Evolutionary conservation across 352 stramenopile genomes (phyloP).

Genomic region (Stramenopiles sp.): DNA sequence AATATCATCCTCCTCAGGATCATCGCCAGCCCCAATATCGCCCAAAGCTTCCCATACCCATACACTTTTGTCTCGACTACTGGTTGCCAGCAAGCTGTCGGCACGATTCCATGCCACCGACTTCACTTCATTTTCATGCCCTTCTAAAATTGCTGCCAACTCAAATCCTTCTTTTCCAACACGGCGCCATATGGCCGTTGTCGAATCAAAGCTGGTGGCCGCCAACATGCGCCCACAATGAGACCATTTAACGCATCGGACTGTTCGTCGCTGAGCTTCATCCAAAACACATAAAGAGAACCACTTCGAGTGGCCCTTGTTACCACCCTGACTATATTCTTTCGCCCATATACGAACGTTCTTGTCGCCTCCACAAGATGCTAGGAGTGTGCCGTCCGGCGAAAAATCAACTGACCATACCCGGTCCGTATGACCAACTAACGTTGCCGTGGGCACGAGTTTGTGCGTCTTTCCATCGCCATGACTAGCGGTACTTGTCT

Average conservation of each 20-base stretch:
- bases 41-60: slow-evolving; percentile 83
- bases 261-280: slow-evolving; percentile 75
- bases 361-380: slow-evolving; percentile 65
- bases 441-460: no score
- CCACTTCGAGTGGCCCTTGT: slow-evolving; percentile 34
- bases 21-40: not conserved
- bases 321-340: not conserved
- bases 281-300: slow-evolving; percentile 69
- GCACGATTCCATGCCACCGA: slow-evolving; percentile 77
- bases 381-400: slow-evolving; percentile 51
- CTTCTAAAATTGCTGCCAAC: slow-evolving; percentile 80
- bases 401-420: slow-evolving; percentile 74
- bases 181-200: slow-evolving; percentile 72
- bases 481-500: no score
- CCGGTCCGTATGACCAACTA: slow-evolving; percentile 60
- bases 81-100: slow-evolving; percentile 79
- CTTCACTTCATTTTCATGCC: slow-evolving; percentile 96
- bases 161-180: slow-evolving; percentile 51
- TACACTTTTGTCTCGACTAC: slow-evolving; percentile 91
- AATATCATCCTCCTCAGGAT: not conserved
- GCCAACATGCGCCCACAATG: slow-evolving; percentile 49
- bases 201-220: slow-evolving; percentile 85
- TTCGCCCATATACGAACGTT: slow-evolving; percentile 53
- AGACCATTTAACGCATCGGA: slow-evolving; percentile 80
- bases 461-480: no score